Evolutionary conservation across 495 filamentous ascomycete species (phyloP), one percentile per base, ranked within the genome.

Genomic region (Trichoderma erinaceum): DNA sequence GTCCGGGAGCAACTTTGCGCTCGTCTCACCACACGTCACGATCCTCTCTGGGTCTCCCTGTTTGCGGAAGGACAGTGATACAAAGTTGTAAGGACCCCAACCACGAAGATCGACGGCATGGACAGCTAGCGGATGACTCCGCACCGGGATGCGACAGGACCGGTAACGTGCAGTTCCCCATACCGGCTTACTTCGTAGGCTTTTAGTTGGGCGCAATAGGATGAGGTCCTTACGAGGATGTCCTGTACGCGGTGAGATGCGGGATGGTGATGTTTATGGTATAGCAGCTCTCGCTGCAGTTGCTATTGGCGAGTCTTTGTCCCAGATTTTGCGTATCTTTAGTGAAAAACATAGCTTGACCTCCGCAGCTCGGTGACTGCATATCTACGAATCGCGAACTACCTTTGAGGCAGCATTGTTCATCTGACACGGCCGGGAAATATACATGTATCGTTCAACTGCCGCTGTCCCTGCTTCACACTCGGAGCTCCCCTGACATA

Each of bases 391-490:
- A n/a, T 11, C 11, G 44, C 44, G 23, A 5, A 10, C 5, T 61
- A 23, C 23, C 15, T 58, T 23, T 23, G n/a, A 15, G 11, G 23
- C 27, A 61, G 15, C 11, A 0, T 21, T 61, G 27, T 29, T 10
- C 27, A 8, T 29, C n/a, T 61, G 56, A 23, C 27, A 29, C 29
- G 16, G 25, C 56, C 56, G 25, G 50, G 56, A 7, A 5, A 18
- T 13, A 18, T 61, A 23, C 29, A 29, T 29, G 29, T 29, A 29
- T 61, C 12, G 56, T 35, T 61, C 56, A 61, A 61, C 56, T 61
- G 56, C 56, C 56, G 25, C 56, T 61, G 56, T 61, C 56, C 56
- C 25, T 61, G 56, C 48, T 52, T 18, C 1, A 38, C 35, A 38
- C 3, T 38, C 35, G 35, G 35, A 38, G 35, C 35, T 38, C 35